Evolutionary conservation across 345 rosid genomes (phyloP).

Genomic region (Bruguiera sexangula): DNA sequence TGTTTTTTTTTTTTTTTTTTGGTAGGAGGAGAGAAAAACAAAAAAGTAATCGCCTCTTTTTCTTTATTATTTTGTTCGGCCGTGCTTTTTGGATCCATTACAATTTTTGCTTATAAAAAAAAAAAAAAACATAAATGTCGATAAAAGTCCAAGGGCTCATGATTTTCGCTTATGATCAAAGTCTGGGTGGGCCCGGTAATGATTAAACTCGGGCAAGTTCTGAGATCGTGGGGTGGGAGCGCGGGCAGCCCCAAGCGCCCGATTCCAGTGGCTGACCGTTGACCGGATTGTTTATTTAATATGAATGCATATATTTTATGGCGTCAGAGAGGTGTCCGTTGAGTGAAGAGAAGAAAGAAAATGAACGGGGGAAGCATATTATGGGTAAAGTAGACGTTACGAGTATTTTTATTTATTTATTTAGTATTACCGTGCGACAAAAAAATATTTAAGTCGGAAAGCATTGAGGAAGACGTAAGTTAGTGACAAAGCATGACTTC

Average conservation of each 20-base stretch:
- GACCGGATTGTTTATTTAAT: constrained; percentile 17
- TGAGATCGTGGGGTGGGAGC: constrained; percentile 23
- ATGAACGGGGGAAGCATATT: constrained; percentile 3
- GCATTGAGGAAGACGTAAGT: constrained; percentile 30
- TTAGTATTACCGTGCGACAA: neutral
- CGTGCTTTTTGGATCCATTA: constrained; percentile 41
- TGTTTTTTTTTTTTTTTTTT: no score
- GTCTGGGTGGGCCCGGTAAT: constrained; percentile 53
- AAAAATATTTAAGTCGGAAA: no score
- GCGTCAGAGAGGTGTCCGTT: constrained; percentile 2
- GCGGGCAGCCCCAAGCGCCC: constrained; percentile 37
- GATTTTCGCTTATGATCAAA: constrained; percentile 62
- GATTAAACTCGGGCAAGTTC: constrained; percentile 44
- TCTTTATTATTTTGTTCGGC: constrained; percentile 16
- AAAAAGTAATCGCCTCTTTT: neutral
- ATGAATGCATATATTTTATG: neutral
- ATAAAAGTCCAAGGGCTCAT: constrained; percentile 37
- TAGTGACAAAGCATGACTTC: constrained; percentile 48
- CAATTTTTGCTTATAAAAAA: neutral
- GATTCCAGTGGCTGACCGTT: constrained; percentile 35
- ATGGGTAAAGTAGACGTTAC: constrained; percentile 38
- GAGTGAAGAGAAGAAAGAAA: neutral
- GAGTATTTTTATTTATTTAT: neutral
- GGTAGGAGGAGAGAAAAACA: no score
- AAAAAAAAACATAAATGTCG: neutral